Base-by-base conservation (phyloP, 495 filamentous ascomycete species). In the Trichodelitschia bisporula region DNA sequence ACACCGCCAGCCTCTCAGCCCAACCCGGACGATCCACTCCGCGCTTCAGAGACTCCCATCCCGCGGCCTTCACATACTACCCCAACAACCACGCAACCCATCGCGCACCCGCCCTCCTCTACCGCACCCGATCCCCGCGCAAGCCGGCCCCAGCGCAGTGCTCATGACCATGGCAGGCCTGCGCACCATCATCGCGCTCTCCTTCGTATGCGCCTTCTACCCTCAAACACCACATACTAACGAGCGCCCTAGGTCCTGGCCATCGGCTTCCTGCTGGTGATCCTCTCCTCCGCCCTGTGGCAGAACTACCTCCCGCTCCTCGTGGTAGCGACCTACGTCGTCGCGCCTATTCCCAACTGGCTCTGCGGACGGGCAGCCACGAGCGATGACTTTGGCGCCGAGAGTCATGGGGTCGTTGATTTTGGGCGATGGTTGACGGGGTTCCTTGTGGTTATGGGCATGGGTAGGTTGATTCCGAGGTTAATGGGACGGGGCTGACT, bases 261-360 rank as follows among this genome's bases (percentile, higher is more conserved):
- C 36, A 86, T 97, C 48, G 86, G 86, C 44, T 97, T 97, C 64
- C 78, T 97, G 45, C 82, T 97, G 37, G 84, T 95, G 26, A 97
- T 97, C 55, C 77, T 97, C 46, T 92, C 82, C 36, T 86, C 80
- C 45, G 86, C 89, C 18, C 72, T 97, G 31, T 95, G 70, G 61
- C 60, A 79, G 35, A 76, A 78, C 48, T 97, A 89, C 66, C 77
- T 83, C 43, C 77, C 86, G 17, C 61, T 97, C 37, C 63, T 93
- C 26, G 86, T 95, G 33, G 86, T 95, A 30, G 89, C 70, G 40
- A 95, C 86, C 36, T 95, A 93, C 56, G 64, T 91, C 36, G 45
- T 95, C 43, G 86, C 86, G 32, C 89, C 86, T 4, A 55, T 97
- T 23, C 86, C 86, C 27, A 93, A 97, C 65, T 91, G 77, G 71